A percentile compares a stretch with the other conserved stretches of the same genome.
Evolutionary conservation across 1,284 basidiomycete species (phyloP).

Genomic region (Irpex rosettiformis): DNA sequence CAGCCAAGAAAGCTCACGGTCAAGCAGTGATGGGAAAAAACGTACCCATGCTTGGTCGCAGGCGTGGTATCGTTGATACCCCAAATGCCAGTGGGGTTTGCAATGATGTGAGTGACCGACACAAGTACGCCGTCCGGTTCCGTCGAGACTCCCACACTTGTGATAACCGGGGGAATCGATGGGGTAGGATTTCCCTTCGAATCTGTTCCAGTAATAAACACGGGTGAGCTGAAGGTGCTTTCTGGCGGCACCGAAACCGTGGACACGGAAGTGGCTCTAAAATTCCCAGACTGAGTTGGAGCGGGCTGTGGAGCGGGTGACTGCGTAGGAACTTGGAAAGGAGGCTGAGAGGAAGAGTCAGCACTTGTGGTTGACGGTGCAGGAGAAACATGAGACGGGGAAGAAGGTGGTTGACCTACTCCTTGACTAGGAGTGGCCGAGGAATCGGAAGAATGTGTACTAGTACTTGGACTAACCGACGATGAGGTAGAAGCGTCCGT

Average conservation of each 20-base stretch:
- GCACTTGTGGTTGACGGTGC: slow-evolving; percentile 1
- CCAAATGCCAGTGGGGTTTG: slow-evolving; percentile 40
- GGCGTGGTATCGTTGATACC: slow-evolving; percentile 22
- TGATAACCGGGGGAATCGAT: slow-evolving; percentile 42
- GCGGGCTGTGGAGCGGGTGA: slow-evolving; percentile 2
- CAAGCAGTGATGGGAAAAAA: slow-evolving; percentile 2
- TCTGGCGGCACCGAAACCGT: slow-evolving; percentile 42
- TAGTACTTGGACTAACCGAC: not conserved
- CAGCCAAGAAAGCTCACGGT: not conserved
- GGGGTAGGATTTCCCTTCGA: slow-evolving; percentile 32
- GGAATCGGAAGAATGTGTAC: slow-evolving; percentile 2
- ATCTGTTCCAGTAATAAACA: slow-evolving; percentile 39
- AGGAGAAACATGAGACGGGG: slow-evolving; percentile 10
- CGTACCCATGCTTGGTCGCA: slow-evolving; percentile 22
- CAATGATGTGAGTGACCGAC: slow-evolving; percentile 45
- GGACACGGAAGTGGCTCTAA: slow-evolving; percentile 1
- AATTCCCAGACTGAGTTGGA: not conserved
- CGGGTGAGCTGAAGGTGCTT: slow-evolving; percentile 40
- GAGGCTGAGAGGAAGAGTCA: not conserved
- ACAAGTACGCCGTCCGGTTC: slow-evolving; percentile 37
- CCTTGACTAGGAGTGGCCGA: slow-evolving; percentile 1
- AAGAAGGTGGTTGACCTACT: not conserved
- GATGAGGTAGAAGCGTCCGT: not conserved
- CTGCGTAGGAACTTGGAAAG: not conserved
- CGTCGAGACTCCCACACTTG: slow-evolving; percentile 42